Base-by-base conservation (phyloP, 352 stramenopile species). In the Globisporangium splendens region DNA sequence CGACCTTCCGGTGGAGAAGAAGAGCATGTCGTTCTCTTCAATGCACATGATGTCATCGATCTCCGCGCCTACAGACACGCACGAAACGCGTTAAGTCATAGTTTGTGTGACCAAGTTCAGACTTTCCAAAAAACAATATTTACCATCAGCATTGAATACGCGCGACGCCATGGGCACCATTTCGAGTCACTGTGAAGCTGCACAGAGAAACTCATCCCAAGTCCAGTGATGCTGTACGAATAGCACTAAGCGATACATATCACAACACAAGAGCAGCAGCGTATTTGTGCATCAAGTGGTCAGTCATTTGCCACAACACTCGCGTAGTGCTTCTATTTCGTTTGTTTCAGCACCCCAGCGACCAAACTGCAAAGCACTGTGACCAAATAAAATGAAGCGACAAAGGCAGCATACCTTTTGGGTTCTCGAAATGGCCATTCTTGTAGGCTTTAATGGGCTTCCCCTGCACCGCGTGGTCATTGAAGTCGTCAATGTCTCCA, bases 11-110 rank as follows among this genome's bases (percentile, higher is more conserved):
- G 82, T 87, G 3, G 84, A 95, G 64, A 96, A 89, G 66, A 96
- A 96, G 33, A 95, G 77, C 69, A 94, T 93, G 69, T 94, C 87
- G 61, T 91, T 88, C 62, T 96, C 87, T 54, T 96, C 87, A 33
- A 96, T 94, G 72, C 84, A 90, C 87, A 95, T 96, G 63, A 93
- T 86, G 68, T 96, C 86, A 57, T 92, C 83, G 54, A 96, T 89
- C 61, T 95, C 85, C 17, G 86, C 82, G 44, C 85, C 77, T 77
- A 50, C n/a, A 18, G n/a, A 28, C 24, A 43, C 33, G 28, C 3
- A 35, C 3, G 28, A 35, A 35, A 10, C 28, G 10, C 28, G 3
- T 1, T 35, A 35, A 8, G 28, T 35, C 28, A 35, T 35, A 11
- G 28, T 10, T 11, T 35, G 28, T 35, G 28, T 35, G 28, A 11